These are phyloP conservation scores for Miscanthus sacchariflorus DNA, from an alignment of 202 grass and related monocot species.

Conservation along the genomic window DNA sequence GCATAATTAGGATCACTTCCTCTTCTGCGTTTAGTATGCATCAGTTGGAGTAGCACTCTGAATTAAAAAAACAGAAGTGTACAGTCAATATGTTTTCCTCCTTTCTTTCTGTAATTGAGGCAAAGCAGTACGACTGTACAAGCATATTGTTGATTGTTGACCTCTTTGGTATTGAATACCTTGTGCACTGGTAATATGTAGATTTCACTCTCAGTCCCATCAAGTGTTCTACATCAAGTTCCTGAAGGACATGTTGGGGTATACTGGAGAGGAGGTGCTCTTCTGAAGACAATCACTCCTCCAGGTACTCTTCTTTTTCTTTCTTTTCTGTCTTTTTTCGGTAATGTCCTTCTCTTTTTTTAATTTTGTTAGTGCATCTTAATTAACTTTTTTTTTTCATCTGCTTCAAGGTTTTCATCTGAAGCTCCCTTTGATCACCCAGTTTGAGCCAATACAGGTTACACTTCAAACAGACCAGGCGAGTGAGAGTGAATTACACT, in stretches of 20 bases:
- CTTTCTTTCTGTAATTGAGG: constrained; percentile 30
- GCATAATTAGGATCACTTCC: constrained; percentile 2
- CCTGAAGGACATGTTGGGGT: constrained; percentile 99
- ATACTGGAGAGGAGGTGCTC: constrained; percentile 98
- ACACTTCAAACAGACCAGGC: constrained; percentile 98
- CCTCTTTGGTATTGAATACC: constrained; percentile 24
- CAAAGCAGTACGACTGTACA: neutral
- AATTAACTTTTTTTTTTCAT: constrained; percentile 10
- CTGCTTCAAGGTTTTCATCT: constrained; percentile 86
- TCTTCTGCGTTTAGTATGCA: neutral
- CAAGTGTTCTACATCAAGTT: constrained; percentile 90
- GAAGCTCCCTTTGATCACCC: constrained; percentile 89
- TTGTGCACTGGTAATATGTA: constrained; percentile 49
- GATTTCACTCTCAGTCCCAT: constrained; percentile 66
- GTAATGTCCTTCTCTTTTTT: neutral
- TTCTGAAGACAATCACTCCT: constrained; percentile 88
- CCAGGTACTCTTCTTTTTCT: constrained; percentile 63
- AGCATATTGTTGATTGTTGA: constrained; percentile 16
- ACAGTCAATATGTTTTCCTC: neutral
- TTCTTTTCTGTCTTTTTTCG: neutral
- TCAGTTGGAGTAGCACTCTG: constrained; percentile 5
- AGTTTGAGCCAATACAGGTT: constrained; percentile 97
- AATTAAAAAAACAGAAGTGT: neutral
- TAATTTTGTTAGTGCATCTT: constrained; percentile 28
- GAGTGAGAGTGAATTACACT: constrained; percentile 57